phyloP scores from a whole-genome alignment of 805 yeast species.

The Priceomyces medius region DNA sequence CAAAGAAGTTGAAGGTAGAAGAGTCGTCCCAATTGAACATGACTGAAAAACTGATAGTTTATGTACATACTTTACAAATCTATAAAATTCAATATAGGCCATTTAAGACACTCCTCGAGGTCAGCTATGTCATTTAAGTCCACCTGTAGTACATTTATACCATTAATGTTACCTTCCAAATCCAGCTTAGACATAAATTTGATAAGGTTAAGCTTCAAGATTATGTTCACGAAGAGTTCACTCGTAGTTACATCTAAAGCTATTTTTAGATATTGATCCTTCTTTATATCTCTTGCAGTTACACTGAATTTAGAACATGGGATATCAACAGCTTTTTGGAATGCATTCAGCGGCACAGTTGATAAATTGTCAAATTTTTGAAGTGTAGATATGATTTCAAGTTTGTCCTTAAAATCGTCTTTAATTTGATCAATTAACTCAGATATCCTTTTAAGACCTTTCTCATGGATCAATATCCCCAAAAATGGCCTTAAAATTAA shows the following conservation, averaged over 20 bases:
- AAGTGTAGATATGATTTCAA: conserved; percentile 8
- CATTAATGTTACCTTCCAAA: conserved; percentile 27
- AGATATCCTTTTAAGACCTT: conserved; percentile 28
- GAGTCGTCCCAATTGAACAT: conserved; percentile 26
- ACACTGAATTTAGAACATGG: conserved; percentile 34
- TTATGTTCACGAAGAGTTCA: conserved; percentile 41
- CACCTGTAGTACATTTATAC: conserved; percentile 43
- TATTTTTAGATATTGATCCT: conserved; percentile 21
- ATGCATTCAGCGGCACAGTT: conserved; percentile 20
- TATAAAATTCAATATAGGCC: conserved; percentile 46
- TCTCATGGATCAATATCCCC: conserved; percentile 58
- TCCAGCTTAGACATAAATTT: conserved; percentile 26
- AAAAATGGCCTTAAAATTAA: conserved; percentile 55
- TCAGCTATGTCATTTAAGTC: conserved; percentile 51
- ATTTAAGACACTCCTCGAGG: conserved; percentile 54
- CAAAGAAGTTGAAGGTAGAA: conserved; percentile 26
- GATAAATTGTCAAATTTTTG: conserved; percentile 28
- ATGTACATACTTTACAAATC: conserved; percentile 11
- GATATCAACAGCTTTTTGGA: conserved; percentile 37
- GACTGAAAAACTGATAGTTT: not conserved
- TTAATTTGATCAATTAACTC: conserved; percentile 27
- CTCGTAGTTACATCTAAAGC: conserved; percentile 35
- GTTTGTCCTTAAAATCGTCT: conserved; percentile 12
- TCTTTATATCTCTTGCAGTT: conserved; percentile 18
- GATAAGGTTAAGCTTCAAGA: conserved; percentile 34